Evolutionary conservation across 2,329 filamentous ascomycete species (phyloP).

Genomic region (Bipolaris victoriae): DNA sequence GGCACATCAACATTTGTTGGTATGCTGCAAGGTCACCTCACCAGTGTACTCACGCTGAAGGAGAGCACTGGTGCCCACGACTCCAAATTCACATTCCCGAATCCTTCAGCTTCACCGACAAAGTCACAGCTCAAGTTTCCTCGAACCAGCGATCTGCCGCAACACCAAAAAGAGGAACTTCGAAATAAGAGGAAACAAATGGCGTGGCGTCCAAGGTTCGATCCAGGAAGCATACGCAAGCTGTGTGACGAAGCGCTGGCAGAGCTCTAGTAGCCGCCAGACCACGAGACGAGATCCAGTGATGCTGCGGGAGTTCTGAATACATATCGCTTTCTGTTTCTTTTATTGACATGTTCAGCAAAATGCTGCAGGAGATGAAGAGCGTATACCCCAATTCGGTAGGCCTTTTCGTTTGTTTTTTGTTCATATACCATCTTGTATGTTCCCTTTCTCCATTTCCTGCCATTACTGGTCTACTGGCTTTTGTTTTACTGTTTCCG

Average conservation of each 20-base stretch:
- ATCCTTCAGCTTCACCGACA: conserved; percentile 23
- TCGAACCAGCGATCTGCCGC: conserved; percentile 12
- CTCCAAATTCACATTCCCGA: conserved; percentile 23
- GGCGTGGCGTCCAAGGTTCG: conserved; percentile 38
- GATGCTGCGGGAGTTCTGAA: background rate
- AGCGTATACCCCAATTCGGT: conserved; percentile 1
- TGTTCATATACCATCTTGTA: background rate
- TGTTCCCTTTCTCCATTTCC: background rate
- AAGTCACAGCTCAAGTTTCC: conserved; percentile 10
- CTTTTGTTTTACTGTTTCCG: background rate
- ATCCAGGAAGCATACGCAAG: conserved; percentile 32
- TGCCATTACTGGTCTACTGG: background rate
- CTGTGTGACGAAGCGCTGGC: conserved; percentile 40
- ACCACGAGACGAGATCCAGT: background rate
- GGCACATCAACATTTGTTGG: conserved; percentile 34
- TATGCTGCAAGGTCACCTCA: conserved; percentile 40
- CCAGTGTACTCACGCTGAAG: conserved; percentile 34
- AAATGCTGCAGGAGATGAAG: conserved; percentile 1
- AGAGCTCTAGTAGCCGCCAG: conserved; percentile 27
- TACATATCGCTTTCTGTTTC: background rate
- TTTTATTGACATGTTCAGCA: conserved; percentile 2
- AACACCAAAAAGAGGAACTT: conserved; percentile 20
- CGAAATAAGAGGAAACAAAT: conserved; percentile 24
- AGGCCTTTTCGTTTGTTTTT: background rate
- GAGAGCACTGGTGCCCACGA: conserved; percentile 14